A percentile compares a stretch with the other conserved stretches of the same genome.
These are phyloP conservation scores for Fusarium chaquense DNA, from an alignment of 2,329 filamentous ascomycete species.

Conservation along the genomic window DNA sequence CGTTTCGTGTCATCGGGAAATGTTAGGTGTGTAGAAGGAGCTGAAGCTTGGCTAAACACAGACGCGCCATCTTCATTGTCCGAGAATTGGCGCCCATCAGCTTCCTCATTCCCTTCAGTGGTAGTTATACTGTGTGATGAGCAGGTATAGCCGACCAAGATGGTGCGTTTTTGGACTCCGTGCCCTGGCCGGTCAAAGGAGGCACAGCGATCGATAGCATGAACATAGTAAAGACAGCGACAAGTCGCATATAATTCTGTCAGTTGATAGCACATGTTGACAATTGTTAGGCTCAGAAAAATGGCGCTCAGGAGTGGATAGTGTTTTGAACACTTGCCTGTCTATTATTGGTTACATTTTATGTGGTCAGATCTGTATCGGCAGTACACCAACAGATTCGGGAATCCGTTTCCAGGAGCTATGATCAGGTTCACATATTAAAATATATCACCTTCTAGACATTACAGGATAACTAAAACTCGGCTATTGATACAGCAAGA, in stretches of 20 bases:
- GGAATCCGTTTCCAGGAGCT: not conserved
- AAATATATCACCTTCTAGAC: too few relatives aligned
- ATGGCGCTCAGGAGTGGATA: not conserved
- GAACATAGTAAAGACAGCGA: slow-evolving; percentile 77
- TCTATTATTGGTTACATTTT: not conserved
- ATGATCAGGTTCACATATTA: not conserved
- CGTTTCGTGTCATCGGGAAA: not conserved
- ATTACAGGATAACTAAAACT: too few relatives aligned
- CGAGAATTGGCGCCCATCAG: not conserved
- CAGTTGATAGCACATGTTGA: not conserved
- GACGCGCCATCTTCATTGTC: not conserved
- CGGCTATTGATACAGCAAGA: too few relatives aligned
- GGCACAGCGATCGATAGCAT: slow-evolving; percentile 83
- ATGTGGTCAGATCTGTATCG: not conserved
- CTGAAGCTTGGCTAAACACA: not conserved
- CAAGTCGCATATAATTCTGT: not conserved
- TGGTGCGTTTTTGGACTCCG: slow-evolving; percentile 74
- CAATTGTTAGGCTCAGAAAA: not conserved
- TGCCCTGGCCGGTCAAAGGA: slow-evolving; percentile 80
- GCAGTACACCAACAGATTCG: too few relatives aligned
- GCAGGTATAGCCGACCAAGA: slow-evolving; percentile 85
- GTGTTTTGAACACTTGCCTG: not conserved
- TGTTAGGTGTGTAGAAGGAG: not conserved
- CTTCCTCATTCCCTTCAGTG: not conserved
- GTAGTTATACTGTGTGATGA: slow-evolving; percentile 36